Evolutionary conservation across 805 yeast species (phyloP), one percentile per base, ranked within the genome.

Genomic region (Yarrowia porcina): DNA sequence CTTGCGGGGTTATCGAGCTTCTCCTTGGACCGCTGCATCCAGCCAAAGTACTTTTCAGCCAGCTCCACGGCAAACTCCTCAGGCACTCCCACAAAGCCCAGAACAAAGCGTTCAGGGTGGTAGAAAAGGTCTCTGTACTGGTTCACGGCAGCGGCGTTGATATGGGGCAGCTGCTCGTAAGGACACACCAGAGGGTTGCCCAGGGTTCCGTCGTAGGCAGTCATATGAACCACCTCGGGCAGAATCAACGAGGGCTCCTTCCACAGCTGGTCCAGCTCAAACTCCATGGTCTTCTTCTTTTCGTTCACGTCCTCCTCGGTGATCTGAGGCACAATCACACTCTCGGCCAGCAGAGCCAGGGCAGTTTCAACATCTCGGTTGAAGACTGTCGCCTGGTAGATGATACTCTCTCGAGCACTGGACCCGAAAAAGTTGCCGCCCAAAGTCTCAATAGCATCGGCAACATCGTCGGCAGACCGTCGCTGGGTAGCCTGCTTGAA

Each of bases 351-450:
- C 49, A 90, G 78, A 49, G 82, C 81, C 66, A 89, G 83, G 96
- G 94, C 90, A 67, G 80, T 78, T 39, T 84, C 93, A 10, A 88
- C 85, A 70, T 92, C 97, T 47, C 81, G 80, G 72, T 92, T 92
- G 80, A 94, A 93, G 0, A 91, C 96, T 2, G 96, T 87, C 1
- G 97, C 96, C 75, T 94, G 98, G 74, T 94, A 94, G 76, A 93
- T 83, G 78, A 93, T 81, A 4, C 96, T 83, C 74, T 94, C 99
- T 70, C 99, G 81, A 8, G 96, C 89, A 0, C 97, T 88, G 0
- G 96, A 87, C 71, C 96, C 89, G 84, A 90, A 92, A 75, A 88
- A 91, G 73, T 91, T 93, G 13, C 98, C 99, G 54, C 99, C 99
- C 64, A 94, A 74, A 36, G 83, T 79, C 64, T 90, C 91, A 66